These are phyloP conservation scores for Chytridium lagenaria DNA, from an alignment of 371 early-diverging fungal genomes.

Conservation along the genomic window DNA sequence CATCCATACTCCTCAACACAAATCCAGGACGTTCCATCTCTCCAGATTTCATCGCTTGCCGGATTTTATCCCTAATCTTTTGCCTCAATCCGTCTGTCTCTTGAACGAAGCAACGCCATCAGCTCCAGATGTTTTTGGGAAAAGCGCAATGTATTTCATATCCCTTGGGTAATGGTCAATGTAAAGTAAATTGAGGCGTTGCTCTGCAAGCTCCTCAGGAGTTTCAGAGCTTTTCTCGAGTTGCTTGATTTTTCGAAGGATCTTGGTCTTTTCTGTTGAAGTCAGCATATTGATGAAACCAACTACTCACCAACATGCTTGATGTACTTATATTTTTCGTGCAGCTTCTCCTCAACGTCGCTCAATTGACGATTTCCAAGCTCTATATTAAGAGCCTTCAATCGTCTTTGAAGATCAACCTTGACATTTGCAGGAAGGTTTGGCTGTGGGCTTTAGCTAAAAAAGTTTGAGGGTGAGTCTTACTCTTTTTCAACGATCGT, in stretches of 20 bases:
- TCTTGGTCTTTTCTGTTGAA: slow-evolving; percentile 32
- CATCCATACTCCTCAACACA: neutral
- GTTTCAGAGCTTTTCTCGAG: slow-evolving; percentile 13
- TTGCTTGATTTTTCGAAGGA: slow-evolving; percentile 24
- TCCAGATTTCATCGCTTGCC: neutral
- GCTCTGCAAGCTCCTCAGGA: slow-evolving; percentile 20
- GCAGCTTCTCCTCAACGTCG: slow-evolving; percentile 38
- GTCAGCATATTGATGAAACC: neutral
- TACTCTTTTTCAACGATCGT: slow-evolving; percentile 23
- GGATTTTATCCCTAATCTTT: neutral
- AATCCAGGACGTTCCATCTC: slow-evolving; percentile 1
- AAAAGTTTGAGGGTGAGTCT: neutral
- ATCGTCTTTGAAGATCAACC: slow-evolving; percentile 42
- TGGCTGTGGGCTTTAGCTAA: slow-evolving; percentile 19
- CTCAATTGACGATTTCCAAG: slow-evolving; percentile 16
- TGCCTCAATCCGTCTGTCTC: neutral
- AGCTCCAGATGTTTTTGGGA: slow-evolving; percentile 32
- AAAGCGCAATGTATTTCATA: slow-evolving; percentile 55
- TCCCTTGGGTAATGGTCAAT: slow-evolving; percentile 47
- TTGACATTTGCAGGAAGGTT: slow-evolving; percentile 35
- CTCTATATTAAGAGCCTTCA: slow-evolving; percentile 42
- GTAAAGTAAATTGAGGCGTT: slow-evolving; percentile 39
- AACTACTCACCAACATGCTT: slow-evolving; percentile 47
- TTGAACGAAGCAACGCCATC: neutral
- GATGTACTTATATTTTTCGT: slow-evolving; percentile 51